Evolutionary conservation across 306 rosid species (phyloP).

Genomic region (Benincasa hispida): DNA sequence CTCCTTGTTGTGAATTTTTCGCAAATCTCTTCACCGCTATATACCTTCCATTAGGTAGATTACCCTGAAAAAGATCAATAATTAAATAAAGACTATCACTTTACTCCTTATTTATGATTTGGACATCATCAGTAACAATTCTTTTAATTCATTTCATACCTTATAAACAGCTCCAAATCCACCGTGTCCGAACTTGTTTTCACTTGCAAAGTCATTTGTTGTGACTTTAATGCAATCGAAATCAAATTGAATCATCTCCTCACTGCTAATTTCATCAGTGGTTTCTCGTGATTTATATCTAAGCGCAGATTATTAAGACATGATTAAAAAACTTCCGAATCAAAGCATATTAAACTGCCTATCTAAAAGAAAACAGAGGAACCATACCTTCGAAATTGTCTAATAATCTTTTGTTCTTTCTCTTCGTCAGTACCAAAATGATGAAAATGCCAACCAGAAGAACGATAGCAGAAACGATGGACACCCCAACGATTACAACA

Average conservation of each 20-base stretch:
- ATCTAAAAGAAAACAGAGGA: background rate
- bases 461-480: background rate
- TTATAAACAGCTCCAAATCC: background rate
- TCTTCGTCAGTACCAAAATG: background rate
- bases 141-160: background rate
- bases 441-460: background rate
- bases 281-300: background rate
- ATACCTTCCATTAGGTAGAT: background rate
- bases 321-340: background rate
- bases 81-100: background rate
- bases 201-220: background rate
- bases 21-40: background rate
- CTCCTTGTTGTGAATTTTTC: background rate
- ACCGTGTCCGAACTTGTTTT: background rate
- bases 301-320: background rate
- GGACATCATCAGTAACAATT: too few species aligned
- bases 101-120: background rate
- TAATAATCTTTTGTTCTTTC: background rate
- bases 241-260: background rate
- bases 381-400: background rate
- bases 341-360: background rate
- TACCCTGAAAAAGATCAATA: background rate
- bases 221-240: background rate
- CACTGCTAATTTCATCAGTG: background rate
- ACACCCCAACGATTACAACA: background rate